These are phyloP conservation scores for apple (Malus domestica) DNA, from an alignment of 306 rosid species.

Conservation along the genomic window DNA sequence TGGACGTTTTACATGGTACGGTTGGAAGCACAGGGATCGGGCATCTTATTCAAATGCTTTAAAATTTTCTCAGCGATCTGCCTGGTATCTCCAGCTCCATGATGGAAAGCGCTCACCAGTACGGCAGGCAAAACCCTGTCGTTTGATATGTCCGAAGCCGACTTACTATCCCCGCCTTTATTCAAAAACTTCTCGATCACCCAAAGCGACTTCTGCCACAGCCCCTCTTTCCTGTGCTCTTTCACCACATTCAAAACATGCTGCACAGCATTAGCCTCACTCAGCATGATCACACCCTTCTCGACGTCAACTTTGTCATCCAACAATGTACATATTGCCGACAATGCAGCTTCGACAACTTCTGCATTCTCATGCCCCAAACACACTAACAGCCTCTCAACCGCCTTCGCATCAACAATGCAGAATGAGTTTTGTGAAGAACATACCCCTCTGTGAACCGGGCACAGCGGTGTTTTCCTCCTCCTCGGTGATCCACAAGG, in stretches of 20 bases:
- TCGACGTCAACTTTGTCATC: constrained; percentile 46
- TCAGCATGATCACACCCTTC: constrained; percentile 28
- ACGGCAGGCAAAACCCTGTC: constrained; percentile 31
- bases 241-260: constrained; percentile 27
- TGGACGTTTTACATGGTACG: background rate
- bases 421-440: constrained; percentile 41
- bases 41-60: constrained; percentile 38
- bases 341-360: constrained; percentile 41
- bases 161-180: constrained; percentile 26
- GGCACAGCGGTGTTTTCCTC: constrained; percentile 22
- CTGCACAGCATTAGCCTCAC: constrained; percentile 14
- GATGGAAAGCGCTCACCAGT: constrained; percentile 37
- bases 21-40: constrained; percentile 13
- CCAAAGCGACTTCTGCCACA: constrained; percentile 43
- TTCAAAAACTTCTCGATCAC: constrained; percentile 36
- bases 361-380: constrained; percentile 33
- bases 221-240: constrained; percentile 29
- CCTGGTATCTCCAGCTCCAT: constrained; percentile 30
- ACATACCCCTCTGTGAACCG: constrained; percentile 38
- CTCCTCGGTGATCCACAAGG: constrained; percentile 23
- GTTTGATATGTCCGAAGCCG: constrained; percentile 24
- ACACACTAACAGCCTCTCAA: constrained; percentile 26
- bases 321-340: constrained; percentile 35
- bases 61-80: constrained; percentile 37
- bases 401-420: constrained; percentile 34